Percentiles rank a stretch among this genome's conserved stretches.
These are phyloP conservation scores for Coprinellus micaceus DNA, from an alignment of 768 basidiomycete genomes.

Conservation along the genomic window DNA sequence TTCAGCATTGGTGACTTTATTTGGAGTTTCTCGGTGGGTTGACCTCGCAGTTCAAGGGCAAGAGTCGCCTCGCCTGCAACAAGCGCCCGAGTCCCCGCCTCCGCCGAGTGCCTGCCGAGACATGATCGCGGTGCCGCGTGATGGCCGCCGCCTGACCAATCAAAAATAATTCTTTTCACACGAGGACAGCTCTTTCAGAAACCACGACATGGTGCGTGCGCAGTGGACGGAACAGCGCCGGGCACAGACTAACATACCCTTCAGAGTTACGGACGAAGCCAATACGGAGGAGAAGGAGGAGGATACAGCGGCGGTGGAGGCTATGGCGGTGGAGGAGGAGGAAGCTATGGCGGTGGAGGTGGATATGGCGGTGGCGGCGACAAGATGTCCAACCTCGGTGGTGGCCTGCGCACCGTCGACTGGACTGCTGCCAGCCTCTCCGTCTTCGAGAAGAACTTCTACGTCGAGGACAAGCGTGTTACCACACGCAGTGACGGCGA, in stretches of 20 bases:
- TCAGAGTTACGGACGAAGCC: slow-evolving; percentile 44
- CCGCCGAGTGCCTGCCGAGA: not conserved
- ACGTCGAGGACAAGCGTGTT: slow-evolving; percentile 86
- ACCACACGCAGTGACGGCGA: slow-evolving; percentile 75
- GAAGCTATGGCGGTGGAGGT: slow-evolving; percentile 42
- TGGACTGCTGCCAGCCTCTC: slow-evolving; percentile 73
- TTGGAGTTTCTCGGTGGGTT: no score
- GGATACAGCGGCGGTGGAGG: not conserved
- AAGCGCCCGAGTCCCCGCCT: no score
- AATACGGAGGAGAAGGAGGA: slow-evolving; percentile 6
- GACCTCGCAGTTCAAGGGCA: no score
- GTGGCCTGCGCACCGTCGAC: slow-evolving; percentile 78
- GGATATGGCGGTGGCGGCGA: slow-evolving; percentile 57
- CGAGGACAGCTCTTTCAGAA: not conserved
- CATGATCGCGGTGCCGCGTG: not conserved
- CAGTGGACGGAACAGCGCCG: no score
- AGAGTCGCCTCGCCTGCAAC: no score
- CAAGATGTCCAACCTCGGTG: slow-evolving; percentile 78
- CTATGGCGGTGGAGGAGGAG: not conserved
- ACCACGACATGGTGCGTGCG: slow-evolving; percentile 22
- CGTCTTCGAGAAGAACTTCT: slow-evolving; percentile 98
- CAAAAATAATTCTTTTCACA: not conserved
- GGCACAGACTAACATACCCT: slow-evolving; percentile 1
- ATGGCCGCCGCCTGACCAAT: not conserved
- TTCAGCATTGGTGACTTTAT: no score